Conservation (phyloP, 441 rosid species). For the Pelargonium myrrhifolium region DNA sequence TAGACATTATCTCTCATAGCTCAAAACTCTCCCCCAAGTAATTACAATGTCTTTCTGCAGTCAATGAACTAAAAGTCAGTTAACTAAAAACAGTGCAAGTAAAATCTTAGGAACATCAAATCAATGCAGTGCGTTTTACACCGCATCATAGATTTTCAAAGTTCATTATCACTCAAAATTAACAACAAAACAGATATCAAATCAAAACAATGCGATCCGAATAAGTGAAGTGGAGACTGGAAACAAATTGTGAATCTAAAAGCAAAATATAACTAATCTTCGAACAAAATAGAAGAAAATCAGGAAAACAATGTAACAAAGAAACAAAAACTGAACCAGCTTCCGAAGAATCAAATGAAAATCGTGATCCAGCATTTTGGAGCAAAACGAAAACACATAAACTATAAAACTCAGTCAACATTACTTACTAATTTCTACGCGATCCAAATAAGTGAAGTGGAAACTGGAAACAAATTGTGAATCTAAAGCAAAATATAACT, state of each 20-base stretch:
- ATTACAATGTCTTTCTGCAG: slow-evolving; percentile 14
- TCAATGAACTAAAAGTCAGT: background rate
- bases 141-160: background rate
- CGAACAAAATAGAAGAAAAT: background rate
- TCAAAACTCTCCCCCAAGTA: background rate
- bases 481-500: too few relatives aligned
- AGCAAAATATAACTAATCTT: background rate
- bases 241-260: background rate
- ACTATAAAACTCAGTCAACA: too few relatives aligned
- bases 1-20: slow-evolving; percentile 37
- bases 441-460: too few relatives aligned
- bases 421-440: too few relatives aligned
- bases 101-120: background rate
- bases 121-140: background rate
- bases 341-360: background rate
- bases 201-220: background rate
- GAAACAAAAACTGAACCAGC: background rate
- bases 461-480: too few relatives aligned
- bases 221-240: background rate
- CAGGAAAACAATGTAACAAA: background rate
- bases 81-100: background rate
- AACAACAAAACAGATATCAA: background rate
- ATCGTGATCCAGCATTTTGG: background rate
- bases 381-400: background rate
- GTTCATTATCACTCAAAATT: background rate